phyloP scores from a whole-genome alignment of 2,329 filamentous ascomycete genomes.

The Colletotrichum caudatum region DNA sequence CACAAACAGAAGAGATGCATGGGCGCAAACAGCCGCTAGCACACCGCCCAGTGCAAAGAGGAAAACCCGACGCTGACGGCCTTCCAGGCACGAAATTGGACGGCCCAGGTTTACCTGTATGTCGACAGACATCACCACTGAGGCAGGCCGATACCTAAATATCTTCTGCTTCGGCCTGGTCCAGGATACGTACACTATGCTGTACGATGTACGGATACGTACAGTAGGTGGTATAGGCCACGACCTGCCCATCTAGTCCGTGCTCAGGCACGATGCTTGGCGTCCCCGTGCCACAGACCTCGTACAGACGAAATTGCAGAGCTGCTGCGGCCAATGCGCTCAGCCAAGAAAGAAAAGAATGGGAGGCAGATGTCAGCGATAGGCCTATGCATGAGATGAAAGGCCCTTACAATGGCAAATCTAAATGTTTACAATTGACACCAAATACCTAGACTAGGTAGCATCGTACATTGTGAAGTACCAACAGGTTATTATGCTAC shows the following conservation, averaged over 20 bases:
- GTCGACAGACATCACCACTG: neutral
- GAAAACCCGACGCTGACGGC: neutral
- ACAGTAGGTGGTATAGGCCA: too few relatives aligned
- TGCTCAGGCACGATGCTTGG: slow-evolving; percentile 32
- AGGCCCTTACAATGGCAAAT: slow-evolving; percentile 12
- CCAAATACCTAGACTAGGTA: neutral
- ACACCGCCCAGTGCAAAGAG: neutral
- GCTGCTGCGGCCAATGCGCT: slow-evolving; percentile 31
- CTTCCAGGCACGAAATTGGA: slow-evolving; percentile 16
- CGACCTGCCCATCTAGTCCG: slow-evolving; percentile 6
- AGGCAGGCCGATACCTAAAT: neutral
- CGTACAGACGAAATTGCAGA: slow-evolving; percentile 38
- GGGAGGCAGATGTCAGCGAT: neutral
- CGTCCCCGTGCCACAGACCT: slow-evolving; percentile 27
- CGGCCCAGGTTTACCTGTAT: slow-evolving; percentile 6
- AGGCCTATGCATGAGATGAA: neutral
- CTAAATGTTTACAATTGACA: neutral
- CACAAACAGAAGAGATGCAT: neutral
- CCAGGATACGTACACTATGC: slow-evolving; percentile 18
- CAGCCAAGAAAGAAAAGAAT: slow-evolving; percentile 14
- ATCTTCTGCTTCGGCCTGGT: slow-evolving; percentile 6
- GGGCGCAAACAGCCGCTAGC: neutral
- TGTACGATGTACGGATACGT: too few relatives aligned
- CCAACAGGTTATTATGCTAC: neutral
- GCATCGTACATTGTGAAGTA: too few relatives aligned